Evolutionary conservation across 768 basidiomycete genomes (phyloP), one percentile per base, ranked within the genome.

Genomic region (Lanmaoa pseudosensibilis): DNA sequence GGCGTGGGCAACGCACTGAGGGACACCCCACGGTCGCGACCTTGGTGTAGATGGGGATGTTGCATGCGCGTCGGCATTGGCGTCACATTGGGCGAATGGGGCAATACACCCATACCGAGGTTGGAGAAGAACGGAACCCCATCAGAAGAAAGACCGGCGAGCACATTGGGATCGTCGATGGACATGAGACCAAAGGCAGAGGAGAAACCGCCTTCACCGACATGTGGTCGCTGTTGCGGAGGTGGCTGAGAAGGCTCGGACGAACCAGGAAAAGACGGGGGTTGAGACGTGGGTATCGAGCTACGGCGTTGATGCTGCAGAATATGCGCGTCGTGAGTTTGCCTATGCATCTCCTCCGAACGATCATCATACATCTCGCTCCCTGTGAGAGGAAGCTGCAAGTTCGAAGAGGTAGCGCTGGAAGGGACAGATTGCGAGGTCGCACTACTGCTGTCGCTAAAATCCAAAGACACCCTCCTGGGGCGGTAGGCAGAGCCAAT

Each of bases 151-250:
- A 89, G 75, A 2, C 85, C 81, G 0, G 87, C 84, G 37, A 90
- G 76, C 9, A 86, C 84, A 52, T 80, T 80, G 2, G 84, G 82
- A 65, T 92, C 90, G 54, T 90, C 89, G 49, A 92, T 77, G 19
- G 83, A 84, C 84, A 92, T 82, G 50, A 87, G 77, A 9, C 87
- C 90, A 66, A 92, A 91, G 2, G 85, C 86, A 23, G 78, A 80
- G 5, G 80, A 82, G 64, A 87, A 81, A 1, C 73, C 77, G 27
- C 73, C 75, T 55, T 80, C 77, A 19, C 66, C 59, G 7, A 25
- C 46, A 6, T 55, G 67, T 16, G 60, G 41, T 19, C 58, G 68
- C 19, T 60, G 63, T 19, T 43, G 30, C 27, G 54, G 34, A 13
- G 52, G 16, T 36, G 11, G 33, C 11, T 63, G 61, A 44, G 59